Evolutionary conservation across 768 basidiomycete genomes (phyloP).

Genomic region (Agaricus sinodeliciosus): DNA sequence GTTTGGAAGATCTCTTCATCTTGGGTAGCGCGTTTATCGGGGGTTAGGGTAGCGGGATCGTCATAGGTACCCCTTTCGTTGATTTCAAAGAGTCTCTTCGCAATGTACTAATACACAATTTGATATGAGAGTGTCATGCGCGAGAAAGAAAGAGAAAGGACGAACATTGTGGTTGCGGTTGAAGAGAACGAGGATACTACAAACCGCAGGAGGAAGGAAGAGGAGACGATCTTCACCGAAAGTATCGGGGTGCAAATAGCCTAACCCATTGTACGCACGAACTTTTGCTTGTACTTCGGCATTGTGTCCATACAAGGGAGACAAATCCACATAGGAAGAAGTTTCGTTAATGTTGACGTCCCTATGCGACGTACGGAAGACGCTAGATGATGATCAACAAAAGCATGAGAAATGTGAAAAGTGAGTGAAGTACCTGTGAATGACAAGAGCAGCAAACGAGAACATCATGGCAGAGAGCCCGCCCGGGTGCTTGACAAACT

Average conservation of each 20-base stretch:
- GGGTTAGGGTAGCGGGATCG: slow-evolving; percentile 44
- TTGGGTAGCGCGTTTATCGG: slow-evolving; percentile 36
- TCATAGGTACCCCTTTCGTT: slow-evolving; percentile 66
- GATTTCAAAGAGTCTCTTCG: slow-evolving; percentile 67
- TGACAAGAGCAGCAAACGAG: slow-evolving; percentile 75
- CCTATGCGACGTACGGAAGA: slow-evolving; percentile 76
- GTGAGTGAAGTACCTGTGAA: slow-evolving; percentile 48
- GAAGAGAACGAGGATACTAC: slow-evolving; percentile 77
- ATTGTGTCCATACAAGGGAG: slow-evolving; percentile 76
- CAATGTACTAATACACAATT: slow-evolving; percentile 55
- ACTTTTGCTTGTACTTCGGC: slow-evolving; percentile 53
- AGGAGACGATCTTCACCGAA: slow-evolving; percentile 78
- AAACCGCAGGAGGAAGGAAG: slow-evolving; percentile 72
- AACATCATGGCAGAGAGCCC: slow-evolving; percentile 80
- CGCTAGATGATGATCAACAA: slow-evolving; percentile 30
- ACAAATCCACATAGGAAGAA: slow-evolving; percentile 81
- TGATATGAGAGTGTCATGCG: neutral
- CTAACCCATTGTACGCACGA: slow-evolving; percentile 54
- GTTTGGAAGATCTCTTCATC: slow-evolving; percentile 85
- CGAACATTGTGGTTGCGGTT: slow-evolving; percentile 84
- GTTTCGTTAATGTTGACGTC: slow-evolving; percentile 74
- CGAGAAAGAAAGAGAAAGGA: slow-evolving; percentile 5
- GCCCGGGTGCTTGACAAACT: slow-evolving; percentile 74
- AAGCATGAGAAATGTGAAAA: neutral
- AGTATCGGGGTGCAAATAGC: slow-evolving; percentile 58